Evolutionary conservation across 2,329 filamentous ascomycete species (phyloP), one percentile per base, ranked within the genome.

Genomic region (Alternaria incomplexa): DNA sequence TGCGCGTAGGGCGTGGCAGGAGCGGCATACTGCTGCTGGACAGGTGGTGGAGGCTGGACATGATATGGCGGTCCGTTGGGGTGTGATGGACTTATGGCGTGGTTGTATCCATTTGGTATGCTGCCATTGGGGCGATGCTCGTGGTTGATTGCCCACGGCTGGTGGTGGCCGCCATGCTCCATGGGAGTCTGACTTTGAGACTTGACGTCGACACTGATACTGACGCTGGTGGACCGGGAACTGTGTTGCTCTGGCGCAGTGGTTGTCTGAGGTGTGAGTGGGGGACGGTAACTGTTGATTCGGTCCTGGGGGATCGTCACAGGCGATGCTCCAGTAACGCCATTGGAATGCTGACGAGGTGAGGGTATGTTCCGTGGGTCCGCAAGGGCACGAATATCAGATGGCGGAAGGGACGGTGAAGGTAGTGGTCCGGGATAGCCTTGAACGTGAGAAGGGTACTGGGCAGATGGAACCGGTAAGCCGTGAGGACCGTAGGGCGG

Each of bases 141-240:
- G 53, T 69, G 70, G 54, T 70, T 74, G 56, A 71, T 63, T 46
- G 75, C 69, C 76, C 78, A 79, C 56, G 70, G 68, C 62, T 66
- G 70, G 52, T 74, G 74, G 51, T 73, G 77, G 45, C 69, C 68
- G 57, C 76, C 75, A 75, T 76, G 73, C 68, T 80, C 78, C 78
- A 80, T 80, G 61, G 61, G 67, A 55, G 62, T 61, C 40, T 70
- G 62, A 63, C 62, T 70, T 60, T 76, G 75, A 53, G 69, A 54
- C 66, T 78, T 76, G 54, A 64, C 56, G 68, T 75, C 74, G 62
- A 66, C 56, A 61, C 64, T 72, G 65, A 71, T 64, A 53, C 64
- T 73, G 62, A 72, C 62, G 44, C 72, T 78, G 60, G 65, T 63
- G 30, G 73, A 68, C 48, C 73, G 67, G 17, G 74, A 70, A 61